Evolutionary conservation across 371 early-diverging fungal genomes (phyloP).

Genomic region (Mortierella sp.): DNA sequence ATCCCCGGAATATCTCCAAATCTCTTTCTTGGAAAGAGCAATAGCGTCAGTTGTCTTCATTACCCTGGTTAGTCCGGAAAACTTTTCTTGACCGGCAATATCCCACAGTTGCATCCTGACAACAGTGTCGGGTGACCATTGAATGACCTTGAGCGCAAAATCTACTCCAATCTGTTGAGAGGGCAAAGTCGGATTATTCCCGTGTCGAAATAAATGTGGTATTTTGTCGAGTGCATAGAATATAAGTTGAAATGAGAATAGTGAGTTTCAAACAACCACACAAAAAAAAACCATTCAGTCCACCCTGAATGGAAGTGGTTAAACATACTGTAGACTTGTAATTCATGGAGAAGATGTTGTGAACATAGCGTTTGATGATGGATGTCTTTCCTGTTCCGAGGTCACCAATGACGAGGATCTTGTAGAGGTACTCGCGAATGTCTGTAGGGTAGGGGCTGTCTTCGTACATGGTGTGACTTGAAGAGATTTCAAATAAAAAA

Average conservation of each 20-base stretch:
- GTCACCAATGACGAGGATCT: slow-evolving; percentile 85
- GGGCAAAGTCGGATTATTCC: background rate
- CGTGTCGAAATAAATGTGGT: background rate
- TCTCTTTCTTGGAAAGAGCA: background rate
- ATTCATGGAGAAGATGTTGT: slow-evolving; percentile 79
- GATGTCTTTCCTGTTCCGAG: slow-evolving; percentile 76
- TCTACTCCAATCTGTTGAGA: slow-evolving; percentile 80
- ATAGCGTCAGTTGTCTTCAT: slow-evolving; percentile 2
- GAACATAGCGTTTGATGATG: slow-evolving; percentile 57
- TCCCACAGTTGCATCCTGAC: slow-evolving; percentile 87
- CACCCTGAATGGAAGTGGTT: slow-evolving; percentile 62
- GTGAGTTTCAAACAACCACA: background rate
- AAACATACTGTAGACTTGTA: slow-evolving; percentile 78
- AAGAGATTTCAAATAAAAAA: background rate
- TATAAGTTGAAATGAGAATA: slow-evolving; percentile 2
- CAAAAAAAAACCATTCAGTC: too few relatives aligned
- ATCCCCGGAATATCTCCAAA: background rate
- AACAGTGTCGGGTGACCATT: slow-evolving; percentile 67
- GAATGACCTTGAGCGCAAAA: slow-evolving; percentile 85
- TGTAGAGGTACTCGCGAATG: slow-evolving; percentile 72
- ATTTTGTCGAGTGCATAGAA: background rate
- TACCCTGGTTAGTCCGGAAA: slow-evolving; percentile 80
- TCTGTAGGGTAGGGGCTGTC: slow-evolving; percentile 49
- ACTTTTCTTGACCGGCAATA: slow-evolving; percentile 89
- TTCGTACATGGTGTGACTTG: slow-evolving; percentile 23